Evolutionary conservation across 352 stramenopile species (phyloP), one percentile per base, ranked within the genome.

Genomic region (Phytopythium montanum): DNA sequence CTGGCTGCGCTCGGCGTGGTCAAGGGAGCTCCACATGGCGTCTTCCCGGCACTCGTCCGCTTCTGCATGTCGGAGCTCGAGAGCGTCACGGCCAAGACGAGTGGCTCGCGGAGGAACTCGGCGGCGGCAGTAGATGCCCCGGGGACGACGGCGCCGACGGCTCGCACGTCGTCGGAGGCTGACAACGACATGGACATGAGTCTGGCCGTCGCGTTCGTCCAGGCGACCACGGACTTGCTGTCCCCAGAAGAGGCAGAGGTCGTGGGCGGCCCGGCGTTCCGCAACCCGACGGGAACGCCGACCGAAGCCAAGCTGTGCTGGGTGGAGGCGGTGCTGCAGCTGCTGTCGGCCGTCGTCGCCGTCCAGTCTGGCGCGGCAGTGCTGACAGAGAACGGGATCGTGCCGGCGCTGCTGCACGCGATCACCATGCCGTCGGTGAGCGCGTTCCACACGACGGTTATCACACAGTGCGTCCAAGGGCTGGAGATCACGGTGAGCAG

Each of bases 111-210:
- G 16, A 46, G 52, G 39, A 54, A 21, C 13, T 39, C 38, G 26
- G 56, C 67, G 41, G 29, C 53, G 14, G 50, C 62, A 49, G 54
- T 41, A 16, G 59, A 57, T 56, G 33, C 46, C 21, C 54, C 50
- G 4, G 29, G 28, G 29, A 21, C n/a, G 29, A 21, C n/a, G 14
- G 31, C 16, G n/a, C 16, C 50, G 16, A 16, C 50, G 2, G 59
- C 62, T 21, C 41, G 55, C 2, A 48, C 62, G n/a, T 45, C 62
- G 5, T 56, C 75, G 38, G 69, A 75, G 36, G 68, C 69, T 2
- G 84, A 93, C 58, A 81, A 66, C 39, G 87, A 95, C 60, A 94
- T 95, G 85, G 87, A 96, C 39, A 96, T 96, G 87, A 90, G 73
- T 23, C 56, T 96, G 9, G 87, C 87, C 19, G 82, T 96, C 34